Percentiles rank a stretch among this genome's conserved stretches.
These are phyloP conservation scores for Caryocar brasiliense DNA, from an alignment of 441 rosid species.

Conservation along the genomic window DNA sequence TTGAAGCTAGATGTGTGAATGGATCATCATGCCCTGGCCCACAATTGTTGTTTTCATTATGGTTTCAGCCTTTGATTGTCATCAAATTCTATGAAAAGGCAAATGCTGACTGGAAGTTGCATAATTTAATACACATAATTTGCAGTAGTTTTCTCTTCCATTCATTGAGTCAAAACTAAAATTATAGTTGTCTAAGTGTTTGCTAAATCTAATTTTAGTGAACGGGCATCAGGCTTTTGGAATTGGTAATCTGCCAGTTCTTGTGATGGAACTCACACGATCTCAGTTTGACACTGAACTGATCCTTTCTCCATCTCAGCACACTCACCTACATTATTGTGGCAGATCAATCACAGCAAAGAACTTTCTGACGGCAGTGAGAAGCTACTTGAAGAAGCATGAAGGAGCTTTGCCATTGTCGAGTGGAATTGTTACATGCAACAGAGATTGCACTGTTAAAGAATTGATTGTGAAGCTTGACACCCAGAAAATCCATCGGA, in stretches of 20 bases:
- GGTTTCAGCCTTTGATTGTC: too few relatives aligned
- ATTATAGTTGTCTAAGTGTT: too few relatives aligned
- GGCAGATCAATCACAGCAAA: slow-evolving; percentile 77
- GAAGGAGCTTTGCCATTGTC: slow-evolving; percentile 40
- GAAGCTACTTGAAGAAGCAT: slow-evolving; percentile 52
- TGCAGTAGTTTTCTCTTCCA: too few relatives aligned
- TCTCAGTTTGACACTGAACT: not conserved
- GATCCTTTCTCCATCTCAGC: not conserved
- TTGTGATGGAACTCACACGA: not conserved
- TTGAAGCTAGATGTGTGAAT: too few relatives aligned
- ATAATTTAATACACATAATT: too few relatives aligned
- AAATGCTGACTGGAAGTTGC: too few relatives aligned
- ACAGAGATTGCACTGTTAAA: slow-evolving; percentile 42
- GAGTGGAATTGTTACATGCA: slow-evolving; percentile 69
- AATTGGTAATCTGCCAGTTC: not conserved
- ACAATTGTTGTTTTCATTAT: too few relatives aligned
- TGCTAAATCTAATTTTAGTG: not conserved
- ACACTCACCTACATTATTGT: not conserved
- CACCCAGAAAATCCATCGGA: slow-evolving; percentile 52
- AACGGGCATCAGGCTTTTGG: not conserved
- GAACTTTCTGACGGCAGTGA: slow-evolving; percentile 63
- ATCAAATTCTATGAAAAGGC: too few relatives aligned
- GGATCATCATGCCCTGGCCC: too few relatives aligned
- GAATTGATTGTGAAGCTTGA: slow-evolving; percentile 72
- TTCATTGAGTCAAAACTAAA: too few relatives aligned